A percentile compares a stretch with the other conserved stretches of the same genome.
Conservation (phyloP, 257 asterid species). For the Nicotiana tomentosiformis region DNA sequence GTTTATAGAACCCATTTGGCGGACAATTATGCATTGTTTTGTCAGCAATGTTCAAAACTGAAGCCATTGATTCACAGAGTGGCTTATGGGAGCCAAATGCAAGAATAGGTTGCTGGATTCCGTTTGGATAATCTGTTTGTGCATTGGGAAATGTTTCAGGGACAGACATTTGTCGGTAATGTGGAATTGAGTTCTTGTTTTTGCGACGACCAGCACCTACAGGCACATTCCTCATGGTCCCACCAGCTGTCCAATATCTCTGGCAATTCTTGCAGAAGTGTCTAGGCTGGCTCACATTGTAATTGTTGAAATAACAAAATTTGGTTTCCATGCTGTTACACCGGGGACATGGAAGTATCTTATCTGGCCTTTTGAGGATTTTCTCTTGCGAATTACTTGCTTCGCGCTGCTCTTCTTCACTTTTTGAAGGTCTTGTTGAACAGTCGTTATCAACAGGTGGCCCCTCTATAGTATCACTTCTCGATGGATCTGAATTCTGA, state of each 20-base stretch:
- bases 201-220: conserved; percentile 97
- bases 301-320: conserved; percentile 91
- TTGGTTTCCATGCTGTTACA: conserved; percentile 98
- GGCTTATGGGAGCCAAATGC: conserved; percentile 61
- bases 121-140: conserved; percentile 39
- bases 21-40: conserved; percentile 25
- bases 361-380: conserved; percentile 81
- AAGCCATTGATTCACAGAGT: conserved; percentile 74
- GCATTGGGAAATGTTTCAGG: conserved; percentile 36
- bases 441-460: conserved; percentile 32
- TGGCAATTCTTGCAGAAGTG: conserved; percentile 97
- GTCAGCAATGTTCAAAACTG: conserved; percentile 53
- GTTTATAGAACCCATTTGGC: conserved; percentile 36
- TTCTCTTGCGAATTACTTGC: conserved; percentile 53
- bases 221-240: conserved; percentile 95
- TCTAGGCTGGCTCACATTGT: conserved; percentile 91
- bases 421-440: conserved; percentile 29
- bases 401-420: conserved; percentile 48
- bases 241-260: conserved; percentile 99
- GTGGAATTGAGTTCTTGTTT: conserved; percentile 61
- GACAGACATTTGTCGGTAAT: conserved; percentile 48
- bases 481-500: conserved; percentile 20
- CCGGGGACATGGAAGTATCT: conserved; percentile 93
- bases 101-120: conserved; percentile 46
- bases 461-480: conserved; percentile 25